Conservation (phyloP, 129 eudicot species). For the Apium graveolens region DNA sequence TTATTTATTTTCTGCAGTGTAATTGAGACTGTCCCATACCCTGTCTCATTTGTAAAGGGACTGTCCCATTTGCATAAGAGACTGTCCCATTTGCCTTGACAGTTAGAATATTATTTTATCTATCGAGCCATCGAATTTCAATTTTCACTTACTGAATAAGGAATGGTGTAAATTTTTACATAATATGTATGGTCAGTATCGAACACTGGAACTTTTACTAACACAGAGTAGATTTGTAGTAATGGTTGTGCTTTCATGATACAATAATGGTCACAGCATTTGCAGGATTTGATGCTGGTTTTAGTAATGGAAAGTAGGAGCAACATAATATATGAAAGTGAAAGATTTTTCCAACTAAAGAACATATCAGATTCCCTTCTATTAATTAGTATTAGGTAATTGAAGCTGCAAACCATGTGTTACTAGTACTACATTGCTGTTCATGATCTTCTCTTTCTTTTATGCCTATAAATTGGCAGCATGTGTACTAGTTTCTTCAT, state of each 20-base stretch:
- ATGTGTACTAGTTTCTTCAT: background rate
- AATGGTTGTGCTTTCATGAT: background rate
- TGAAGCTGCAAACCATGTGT: background rate
- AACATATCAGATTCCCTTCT: background rate
- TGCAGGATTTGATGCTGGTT: background rate
- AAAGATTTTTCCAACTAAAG: constrained; percentile 1
- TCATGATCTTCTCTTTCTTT: background rate
- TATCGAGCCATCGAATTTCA: too few relatives aligned
- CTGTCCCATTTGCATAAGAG: too few relatives aligned
- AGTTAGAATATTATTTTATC: too few relatives aligned
- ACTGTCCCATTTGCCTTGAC: too few relatives aligned
- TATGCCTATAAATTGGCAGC: background rate
- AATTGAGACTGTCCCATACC: too few relatives aligned
- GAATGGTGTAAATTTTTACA: background rate
- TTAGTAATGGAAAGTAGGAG: background rate
- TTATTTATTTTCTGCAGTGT: too few relatives aligned
- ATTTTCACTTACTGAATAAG: background rate
- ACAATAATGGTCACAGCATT: background rate
- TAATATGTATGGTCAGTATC: background rate
- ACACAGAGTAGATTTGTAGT: background rate
- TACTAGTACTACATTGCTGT: background rate
- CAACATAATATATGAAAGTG: constrained; percentile 1
- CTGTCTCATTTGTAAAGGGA: too few relatives aligned
- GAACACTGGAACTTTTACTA: background rate
- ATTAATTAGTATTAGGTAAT: background rate